A percentile compares a stretch with the other conserved stretches of the same genome.
These are phyloP conservation scores for Brassica nigra DNA, from an alignment of 345 rosid species.

Conservation along the genomic window DNA sequence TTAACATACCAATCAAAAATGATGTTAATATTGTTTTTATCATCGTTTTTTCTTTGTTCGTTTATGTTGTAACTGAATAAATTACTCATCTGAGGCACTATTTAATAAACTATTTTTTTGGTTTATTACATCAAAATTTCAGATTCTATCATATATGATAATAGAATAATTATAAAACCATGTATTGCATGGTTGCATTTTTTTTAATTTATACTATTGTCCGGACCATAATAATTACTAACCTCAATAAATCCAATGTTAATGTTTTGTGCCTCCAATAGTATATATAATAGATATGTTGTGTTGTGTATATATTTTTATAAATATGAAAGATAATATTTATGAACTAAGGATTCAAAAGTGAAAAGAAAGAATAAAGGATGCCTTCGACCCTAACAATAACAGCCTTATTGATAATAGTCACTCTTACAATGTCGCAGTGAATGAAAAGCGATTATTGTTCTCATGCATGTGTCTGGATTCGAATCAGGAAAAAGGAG, in stretches of 20 bases:
- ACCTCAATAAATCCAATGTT: background rate
- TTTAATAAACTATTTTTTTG: background rate
- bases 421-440: too few species aligned
- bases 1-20: background rate
- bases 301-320: background rate
- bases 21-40: background rate
- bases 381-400: too few species aligned
- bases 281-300: background rate
- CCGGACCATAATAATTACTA: background rate
- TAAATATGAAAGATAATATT: background rate
- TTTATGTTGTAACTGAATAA: background rate
- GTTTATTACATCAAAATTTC: background rate
- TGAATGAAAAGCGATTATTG: too few species aligned
- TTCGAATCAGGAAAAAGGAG: too few species aligned
- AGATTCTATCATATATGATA: background rate
- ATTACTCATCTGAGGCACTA: background rate
- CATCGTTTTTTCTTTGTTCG: background rate
- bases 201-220: background rate
- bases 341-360: background rate
- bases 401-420: too few species aligned
- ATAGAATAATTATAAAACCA: background rate
- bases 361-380: background rate
- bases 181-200: background rate
- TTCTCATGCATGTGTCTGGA: too few species aligned
- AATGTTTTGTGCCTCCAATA: background rate